Evolutionary conservation across 202 grass and related monocot genomes (phyloP).

Genomic region (Zizania palustris): DNA sequence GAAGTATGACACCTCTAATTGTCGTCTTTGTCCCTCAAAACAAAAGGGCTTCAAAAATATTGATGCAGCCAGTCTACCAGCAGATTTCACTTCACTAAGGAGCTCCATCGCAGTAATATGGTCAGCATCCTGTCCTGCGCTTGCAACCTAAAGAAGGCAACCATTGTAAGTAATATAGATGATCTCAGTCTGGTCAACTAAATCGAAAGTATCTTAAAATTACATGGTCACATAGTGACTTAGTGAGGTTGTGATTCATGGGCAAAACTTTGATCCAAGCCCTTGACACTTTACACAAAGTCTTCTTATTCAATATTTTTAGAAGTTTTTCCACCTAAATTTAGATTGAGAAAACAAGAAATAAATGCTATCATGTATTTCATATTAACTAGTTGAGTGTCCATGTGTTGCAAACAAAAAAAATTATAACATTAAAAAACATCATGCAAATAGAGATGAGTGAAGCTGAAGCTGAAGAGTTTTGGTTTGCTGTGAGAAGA

Average conservation of each 20-base stretch:
- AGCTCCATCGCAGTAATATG: constrained; percentile 77
- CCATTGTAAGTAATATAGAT: constrained; percentile 36
- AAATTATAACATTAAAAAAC: too few species aligned
- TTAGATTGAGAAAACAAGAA: too few species aligned
- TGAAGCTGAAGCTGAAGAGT: too few species aligned
- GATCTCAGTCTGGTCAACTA: neutral
- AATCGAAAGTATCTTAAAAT: constrained; percentile 19
- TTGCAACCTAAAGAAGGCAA: constrained; percentile 63
- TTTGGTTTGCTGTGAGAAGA: too few species aligned
- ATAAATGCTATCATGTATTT: neutral
- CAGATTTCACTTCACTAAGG: constrained; percentile 70
- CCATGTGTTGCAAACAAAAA: too few species aligned
- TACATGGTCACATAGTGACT: neutral
- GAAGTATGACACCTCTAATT: constrained; percentile 62
- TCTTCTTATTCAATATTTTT: neutral
- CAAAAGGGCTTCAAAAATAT: constrained; percentile 92
- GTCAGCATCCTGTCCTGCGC: constrained; percentile 72
- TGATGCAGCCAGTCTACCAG: constrained; percentile 71
- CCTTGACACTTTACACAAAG: constrained; percentile 11
- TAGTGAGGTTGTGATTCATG: neutral
- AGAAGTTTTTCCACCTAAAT: neutral
- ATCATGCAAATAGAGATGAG: too few species aligned
- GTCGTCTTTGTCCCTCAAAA: constrained; percentile 91
- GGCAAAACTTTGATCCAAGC: constrained; percentile 8
- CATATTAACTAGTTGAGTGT: too few species aligned